A percentile compares a stretch with the other conserved stretches of the same genome.
These are phyloP conservation scores for Iberis pinnata DNA, from an alignment of 345 rosid genomes.

Conservation along the genomic window DNA sequence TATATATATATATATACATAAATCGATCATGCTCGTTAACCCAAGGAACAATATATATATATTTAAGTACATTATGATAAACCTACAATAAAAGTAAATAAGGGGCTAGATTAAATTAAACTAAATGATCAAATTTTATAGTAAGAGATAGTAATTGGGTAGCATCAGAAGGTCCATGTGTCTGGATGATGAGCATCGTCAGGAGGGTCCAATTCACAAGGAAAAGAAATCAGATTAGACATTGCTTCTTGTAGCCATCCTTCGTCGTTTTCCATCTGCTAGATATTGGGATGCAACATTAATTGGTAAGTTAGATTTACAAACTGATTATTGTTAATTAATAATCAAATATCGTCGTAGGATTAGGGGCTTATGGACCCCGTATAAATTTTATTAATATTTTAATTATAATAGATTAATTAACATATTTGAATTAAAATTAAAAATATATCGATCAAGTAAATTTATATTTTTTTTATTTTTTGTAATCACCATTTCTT, in stretches of 20 bases:
- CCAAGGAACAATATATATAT: constrained; percentile 11
- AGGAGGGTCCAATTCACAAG: constrained; percentile 30
- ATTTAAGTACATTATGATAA: constrained; percentile 25
- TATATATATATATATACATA: no score
- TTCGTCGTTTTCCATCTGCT: constrained; percentile 56
- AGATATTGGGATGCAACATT: background rate
- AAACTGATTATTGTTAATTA: no score
- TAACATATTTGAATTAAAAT: no score
- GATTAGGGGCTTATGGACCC: no score
- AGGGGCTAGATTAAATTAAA: constrained; percentile 15
- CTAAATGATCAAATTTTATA: constrained; percentile 13
- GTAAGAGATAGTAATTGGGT: background rate
- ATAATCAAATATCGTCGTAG: no score
- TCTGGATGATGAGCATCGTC: constrained; percentile 23
- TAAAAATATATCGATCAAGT: no score
- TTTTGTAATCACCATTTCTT: no score
- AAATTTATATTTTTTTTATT: no score
- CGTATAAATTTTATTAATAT: no score
- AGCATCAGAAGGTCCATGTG: constrained; percentile 28
- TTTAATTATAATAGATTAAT: no score
- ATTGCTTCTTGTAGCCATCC: constrained; percentile 80
- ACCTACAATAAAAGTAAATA: constrained; percentile 7
- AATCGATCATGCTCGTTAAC: no score
- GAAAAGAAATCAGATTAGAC: constrained; percentile 57
- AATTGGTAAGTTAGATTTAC: no score